Evolutionary conservation across 352 stramenopile genomes (phyloP).

Genomic region (Phytophthora sojae): DNA sequence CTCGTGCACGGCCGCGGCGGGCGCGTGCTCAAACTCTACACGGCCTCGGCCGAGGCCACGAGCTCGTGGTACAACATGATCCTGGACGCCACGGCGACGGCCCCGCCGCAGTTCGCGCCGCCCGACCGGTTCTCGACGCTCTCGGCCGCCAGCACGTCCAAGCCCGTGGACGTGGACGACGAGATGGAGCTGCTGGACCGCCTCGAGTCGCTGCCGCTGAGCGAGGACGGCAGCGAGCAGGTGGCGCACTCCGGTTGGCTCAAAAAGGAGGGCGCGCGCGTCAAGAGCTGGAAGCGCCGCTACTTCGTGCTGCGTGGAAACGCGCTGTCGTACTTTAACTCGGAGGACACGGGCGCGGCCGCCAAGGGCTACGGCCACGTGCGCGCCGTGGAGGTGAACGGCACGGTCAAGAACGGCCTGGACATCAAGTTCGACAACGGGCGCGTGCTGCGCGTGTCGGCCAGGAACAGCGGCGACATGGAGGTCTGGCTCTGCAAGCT

Average conservation of each 20-base stretch:
- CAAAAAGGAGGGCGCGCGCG: conserved; percentile 76
- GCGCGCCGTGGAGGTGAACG: conserved; percentile 75
- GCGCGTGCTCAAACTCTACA: conserved; percentile 89
- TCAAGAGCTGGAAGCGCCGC: conserved; percentile 86
- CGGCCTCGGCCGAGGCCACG: conserved; percentile 74
- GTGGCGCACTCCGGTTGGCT: conserved; percentile 83
- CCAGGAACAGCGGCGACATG: conserved; percentile 68
- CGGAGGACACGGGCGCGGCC: conserved; percentile 68
- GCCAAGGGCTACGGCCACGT: conserved; percentile 88
- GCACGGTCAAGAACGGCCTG: conserved; percentile 62
- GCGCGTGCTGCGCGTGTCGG: conserved; percentile 74
- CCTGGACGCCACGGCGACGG: conserved; percentile 58
- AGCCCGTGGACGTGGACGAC: conserved; percentile 51
- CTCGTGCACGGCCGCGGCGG: conserved; percentile 81
- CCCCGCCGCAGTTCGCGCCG: conserved; percentile 30
- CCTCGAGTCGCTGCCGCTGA: conserved; percentile 63
- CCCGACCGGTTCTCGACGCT: conserved; percentile 56
- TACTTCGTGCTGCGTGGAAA: conserved; percentile 84
- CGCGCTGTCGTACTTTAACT: conserved; percentile 87
- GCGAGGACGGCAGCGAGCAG: conserved; percentile 46
- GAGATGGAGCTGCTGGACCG: conserved; percentile 63
- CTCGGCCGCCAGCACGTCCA: conserved; percentile 28
- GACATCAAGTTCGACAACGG: conserved; percentile 84
- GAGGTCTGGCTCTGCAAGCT: conserved; percentile 79
- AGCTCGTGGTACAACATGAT: conserved; percentile 82